A percentile compares a stretch with the other conserved stretches of the same genome.
Evolutionary conservation across 2,329 filamentous ascomycete genomes (phyloP).

Genomic region (Monosporascus sp.): DNA sequence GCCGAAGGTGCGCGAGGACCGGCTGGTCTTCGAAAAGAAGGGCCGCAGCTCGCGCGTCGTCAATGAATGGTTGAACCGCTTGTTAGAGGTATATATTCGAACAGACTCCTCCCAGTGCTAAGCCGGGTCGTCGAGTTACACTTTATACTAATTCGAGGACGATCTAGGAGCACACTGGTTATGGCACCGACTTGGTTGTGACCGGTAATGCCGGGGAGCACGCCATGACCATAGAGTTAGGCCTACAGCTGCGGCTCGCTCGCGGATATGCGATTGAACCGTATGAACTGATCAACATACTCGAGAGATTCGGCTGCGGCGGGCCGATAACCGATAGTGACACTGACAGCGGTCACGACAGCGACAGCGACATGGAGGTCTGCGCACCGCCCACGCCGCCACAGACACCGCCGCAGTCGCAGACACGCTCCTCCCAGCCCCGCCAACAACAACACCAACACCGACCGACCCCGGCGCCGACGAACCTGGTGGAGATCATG

Average conservation of each 20-base stretch:
- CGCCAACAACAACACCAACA: background rate
- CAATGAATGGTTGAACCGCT: slow-evolving; percentile 26
- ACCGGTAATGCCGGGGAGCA: slow-evolving; percentile 30
- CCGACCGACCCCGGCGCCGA: background rate
- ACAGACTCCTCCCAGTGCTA: background rate
- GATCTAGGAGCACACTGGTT: slow-evolving; percentile 8
- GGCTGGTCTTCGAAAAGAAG: slow-evolving; percentile 19
- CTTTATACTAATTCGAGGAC: background rate
- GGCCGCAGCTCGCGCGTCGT: slow-evolving; percentile 26
- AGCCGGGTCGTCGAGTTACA: no score
- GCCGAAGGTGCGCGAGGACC: slow-evolving; percentile 23
- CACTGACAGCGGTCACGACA: background rate
- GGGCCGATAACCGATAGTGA: background rate
- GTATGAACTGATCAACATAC: slow-evolving; percentile 26
- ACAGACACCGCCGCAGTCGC: background rate
- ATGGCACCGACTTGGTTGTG: slow-evolving; percentile 16
- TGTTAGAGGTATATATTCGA: slow-evolving; percentile 1
- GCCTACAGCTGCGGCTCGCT: slow-evolving; percentile 24
- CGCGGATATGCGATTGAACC: slow-evolving; percentile 30
- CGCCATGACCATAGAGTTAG: slow-evolving; percentile 32
- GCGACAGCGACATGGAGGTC: slow-evolving; percentile 1
- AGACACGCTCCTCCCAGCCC: background rate
- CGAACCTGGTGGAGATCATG: slow-evolving; percentile 15
- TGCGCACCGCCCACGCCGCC: background rate
- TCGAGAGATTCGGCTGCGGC: slow-evolving; percentile 15